phyloP scores from a whole-genome alignment of 345 rosid genomes.

The Dovyalis caffra region DNA sequence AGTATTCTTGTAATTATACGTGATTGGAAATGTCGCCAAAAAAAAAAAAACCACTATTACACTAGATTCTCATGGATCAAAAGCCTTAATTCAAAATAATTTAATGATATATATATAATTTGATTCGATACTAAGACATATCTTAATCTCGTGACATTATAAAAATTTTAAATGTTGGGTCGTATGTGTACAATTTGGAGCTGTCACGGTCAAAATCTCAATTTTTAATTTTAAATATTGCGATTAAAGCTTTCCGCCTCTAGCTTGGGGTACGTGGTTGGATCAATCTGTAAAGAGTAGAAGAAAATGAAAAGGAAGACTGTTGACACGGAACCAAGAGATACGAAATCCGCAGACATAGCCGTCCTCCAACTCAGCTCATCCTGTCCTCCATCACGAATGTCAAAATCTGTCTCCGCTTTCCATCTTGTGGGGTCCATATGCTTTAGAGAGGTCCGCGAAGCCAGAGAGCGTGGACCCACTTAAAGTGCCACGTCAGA shows the following conservation, averaged over 20 bases:
- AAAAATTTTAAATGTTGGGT: too few relatives aligned
- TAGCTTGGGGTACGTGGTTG: too few relatives aligned
- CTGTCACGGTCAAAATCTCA: too few relatives aligned
- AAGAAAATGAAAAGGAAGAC: neutral
- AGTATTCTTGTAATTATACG: neutral
- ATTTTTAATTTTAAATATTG: neutral
- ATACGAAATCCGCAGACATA: neutral
- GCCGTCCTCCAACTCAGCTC: slow-evolving; percentile 12
- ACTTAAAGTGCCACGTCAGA: slow-evolving; percentile 25
- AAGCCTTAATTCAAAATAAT: too few relatives aligned
- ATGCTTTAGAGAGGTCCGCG: neutral
- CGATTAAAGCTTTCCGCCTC: neutral
- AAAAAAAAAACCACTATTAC: too few relatives aligned
- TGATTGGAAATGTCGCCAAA: neutral
- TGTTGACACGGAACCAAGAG: neutral
- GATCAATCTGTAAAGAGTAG: too few relatives aligned
- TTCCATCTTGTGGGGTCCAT: neutral
- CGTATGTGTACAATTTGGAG: too few relatives aligned
- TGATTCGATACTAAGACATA: too few relatives aligned
- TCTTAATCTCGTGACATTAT: too few relatives aligned
- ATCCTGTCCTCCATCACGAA: slow-evolving; percentile 4
- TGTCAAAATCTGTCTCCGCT: neutral
- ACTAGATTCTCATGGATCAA: too few relatives aligned
- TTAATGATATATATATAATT: too few relatives aligned
- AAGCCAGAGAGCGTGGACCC: neutral